Percentiles rank a stretch among this genome's conserved stretches.
Evolutionary conservation across 2,329 filamentous ascomycete species (phyloP).

Genomic region (Fusarium euwallaceae): DNA sequence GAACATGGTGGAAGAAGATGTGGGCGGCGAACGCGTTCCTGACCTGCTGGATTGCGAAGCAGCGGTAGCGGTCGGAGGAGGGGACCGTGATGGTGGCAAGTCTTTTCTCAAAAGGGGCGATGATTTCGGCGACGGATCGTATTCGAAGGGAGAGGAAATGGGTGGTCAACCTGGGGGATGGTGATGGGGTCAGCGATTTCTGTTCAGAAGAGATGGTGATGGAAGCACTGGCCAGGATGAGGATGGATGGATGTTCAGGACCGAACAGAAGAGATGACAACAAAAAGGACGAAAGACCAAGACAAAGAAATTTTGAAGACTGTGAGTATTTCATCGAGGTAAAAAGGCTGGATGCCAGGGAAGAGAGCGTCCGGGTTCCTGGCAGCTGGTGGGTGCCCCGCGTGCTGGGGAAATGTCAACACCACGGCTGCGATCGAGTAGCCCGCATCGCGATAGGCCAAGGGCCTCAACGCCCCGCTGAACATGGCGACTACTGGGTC

Average conservation of each 20-base stretch:
- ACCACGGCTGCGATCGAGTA: background rate
- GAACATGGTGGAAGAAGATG: background rate
- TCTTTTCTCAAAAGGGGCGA: background rate
- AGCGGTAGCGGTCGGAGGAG: background rate
- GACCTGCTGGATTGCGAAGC: background rate
- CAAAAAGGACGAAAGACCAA: background rate
- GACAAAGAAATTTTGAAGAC: background rate
- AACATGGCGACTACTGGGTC: rapidly evolving
- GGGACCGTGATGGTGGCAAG: too few species aligned
- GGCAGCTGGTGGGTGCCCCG: background rate
- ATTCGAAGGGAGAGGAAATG: background rate
- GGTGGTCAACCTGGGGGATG: background rate
- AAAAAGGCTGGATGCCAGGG: conserved; percentile 2
- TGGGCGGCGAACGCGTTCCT: background rate
- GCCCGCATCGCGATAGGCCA: too few species aligned
- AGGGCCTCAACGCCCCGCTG: rapidly evolving
- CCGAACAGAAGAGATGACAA: background rate
- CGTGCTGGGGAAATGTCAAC: background rate
- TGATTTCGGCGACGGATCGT: background rate
- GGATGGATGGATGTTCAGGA: conserved; percentile 8
- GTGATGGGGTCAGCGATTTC: background rate
- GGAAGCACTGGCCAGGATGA: conserved; percentile 11
- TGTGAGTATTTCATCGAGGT: background rate
- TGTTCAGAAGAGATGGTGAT: conserved; percentile 12
- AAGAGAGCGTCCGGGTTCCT: conserved; percentile 2